phyloP scores from a whole-genome alignment of 1,284 basidiomycete genomes.

The Inonotus obliquus region DNA sequence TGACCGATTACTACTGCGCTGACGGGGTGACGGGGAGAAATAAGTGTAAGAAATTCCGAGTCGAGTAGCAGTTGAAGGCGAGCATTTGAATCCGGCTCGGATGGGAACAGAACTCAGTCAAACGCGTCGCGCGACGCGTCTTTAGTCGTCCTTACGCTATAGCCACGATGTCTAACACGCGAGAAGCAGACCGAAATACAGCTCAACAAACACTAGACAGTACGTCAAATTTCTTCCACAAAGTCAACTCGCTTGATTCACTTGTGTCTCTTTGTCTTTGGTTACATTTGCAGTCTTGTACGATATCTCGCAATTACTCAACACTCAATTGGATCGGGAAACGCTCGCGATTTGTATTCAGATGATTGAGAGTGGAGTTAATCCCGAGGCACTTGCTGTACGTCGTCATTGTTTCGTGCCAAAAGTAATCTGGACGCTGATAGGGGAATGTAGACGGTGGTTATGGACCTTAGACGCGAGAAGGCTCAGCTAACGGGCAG shows the following conservation, averaged over 20 bases:
- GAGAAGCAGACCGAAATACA: conserved; percentile 62
- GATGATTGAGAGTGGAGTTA: conserved; percentile 82
- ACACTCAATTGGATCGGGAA: conserved; percentile 78
- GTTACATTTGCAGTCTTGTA: conserved; percentile 69
- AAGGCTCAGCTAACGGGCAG: conserved; percentile 35
- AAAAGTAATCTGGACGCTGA: not conserved
- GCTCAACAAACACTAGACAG: conserved; percentile 79
- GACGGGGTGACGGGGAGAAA: no score
- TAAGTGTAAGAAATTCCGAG: no score
- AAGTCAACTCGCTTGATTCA: not conserved
- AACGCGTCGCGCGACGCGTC: not conserved
- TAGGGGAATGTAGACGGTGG: conserved; percentile 50
- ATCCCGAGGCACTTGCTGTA: conserved; percentile 83
- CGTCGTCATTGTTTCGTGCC: conserved; percentile 27
- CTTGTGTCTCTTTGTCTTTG: not conserved
- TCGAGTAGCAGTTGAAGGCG: no score
- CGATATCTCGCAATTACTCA: conserved; percentile 79
- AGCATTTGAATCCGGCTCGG: no score
- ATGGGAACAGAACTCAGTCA: no score
- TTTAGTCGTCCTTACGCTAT: not conserved
- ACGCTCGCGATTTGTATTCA: conserved; percentile 78
- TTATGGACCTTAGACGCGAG: conserved; percentile 70
- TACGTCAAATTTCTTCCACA: conserved; percentile 34
- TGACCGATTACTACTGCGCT: no score
- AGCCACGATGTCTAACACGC: conserved; percentile 19